phyloP scores from a whole-genome alignment of 768 basidiomycete genomes.

The Agaricus sinodeliciosus region DNA sequence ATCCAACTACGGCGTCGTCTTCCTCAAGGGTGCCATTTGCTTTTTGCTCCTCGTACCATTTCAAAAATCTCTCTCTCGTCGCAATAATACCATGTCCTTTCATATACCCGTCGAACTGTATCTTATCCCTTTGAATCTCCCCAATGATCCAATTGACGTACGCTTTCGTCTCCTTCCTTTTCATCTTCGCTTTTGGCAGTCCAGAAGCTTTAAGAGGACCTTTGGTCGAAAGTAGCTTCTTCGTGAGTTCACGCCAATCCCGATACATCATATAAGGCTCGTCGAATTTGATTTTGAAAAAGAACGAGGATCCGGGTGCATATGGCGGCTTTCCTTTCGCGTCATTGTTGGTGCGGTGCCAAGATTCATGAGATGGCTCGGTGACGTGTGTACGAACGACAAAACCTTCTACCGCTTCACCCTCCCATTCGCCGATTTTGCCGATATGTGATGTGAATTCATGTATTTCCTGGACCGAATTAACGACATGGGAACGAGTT shows the following conservation, averaged over 20 bases:
- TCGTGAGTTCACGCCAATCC: slow-evolving; percentile 94
- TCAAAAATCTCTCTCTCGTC: slow-evolving; percentile 72
- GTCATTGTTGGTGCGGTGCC: slow-evolving; percentile 25
- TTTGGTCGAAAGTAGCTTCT: slow-evolving; percentile 49
- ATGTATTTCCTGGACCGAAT: slow-evolving; percentile 60
- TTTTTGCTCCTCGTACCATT: slow-evolving; percentile 46
- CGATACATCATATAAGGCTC: slow-evolving; percentile 99
- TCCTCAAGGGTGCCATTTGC: slow-evolving; percentile 29
- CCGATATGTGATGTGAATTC: slow-evolving; percentile 66
- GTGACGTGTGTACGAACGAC: slow-evolving; percentile 77
- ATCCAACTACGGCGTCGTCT: slow-evolving; percentile 14
- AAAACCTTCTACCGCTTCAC: slow-evolving; percentile 87
- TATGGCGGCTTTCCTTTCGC: slow-evolving; percentile 54
- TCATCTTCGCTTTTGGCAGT: slow-evolving; percentile 62
- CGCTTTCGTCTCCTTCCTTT: slow-evolving; percentile 65
- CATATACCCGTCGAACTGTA: slow-evolving; percentile 53
- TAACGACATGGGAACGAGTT: slow-evolving; percentile 53
- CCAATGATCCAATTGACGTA: slow-evolving; percentile 82
- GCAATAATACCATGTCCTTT: slow-evolving; percentile 83
- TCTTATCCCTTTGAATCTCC: slow-evolving; percentile 59
- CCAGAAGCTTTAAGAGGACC: slow-evolving; percentile 23
- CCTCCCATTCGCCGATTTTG: slow-evolving; percentile 70
- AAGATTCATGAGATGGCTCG: slow-evolving; percentile 27
- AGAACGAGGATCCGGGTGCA: slow-evolving; percentile 75
- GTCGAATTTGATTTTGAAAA: slow-evolving; percentile 99